Evolutionary conservation across 192 early-diverging fungal genomes (phyloP), one percentile per base, ranked within the genome.

Genomic region (Gamsiella multidivaricata): DNA sequence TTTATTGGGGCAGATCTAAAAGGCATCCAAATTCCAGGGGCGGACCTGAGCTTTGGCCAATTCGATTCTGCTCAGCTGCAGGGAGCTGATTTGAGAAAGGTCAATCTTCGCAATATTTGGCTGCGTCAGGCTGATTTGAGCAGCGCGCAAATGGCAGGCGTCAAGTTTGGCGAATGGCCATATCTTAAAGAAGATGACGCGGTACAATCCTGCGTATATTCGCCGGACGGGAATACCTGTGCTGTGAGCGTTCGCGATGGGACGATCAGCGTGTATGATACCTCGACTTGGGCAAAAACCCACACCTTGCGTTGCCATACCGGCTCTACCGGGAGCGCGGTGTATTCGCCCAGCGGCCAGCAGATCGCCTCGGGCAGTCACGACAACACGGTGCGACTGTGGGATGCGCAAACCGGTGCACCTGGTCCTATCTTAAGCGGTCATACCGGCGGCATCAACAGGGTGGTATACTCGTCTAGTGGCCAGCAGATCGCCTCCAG

Each of bases 111-210:
- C 17, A 46, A 18, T 46, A 18, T 18, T 46, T 46, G 45, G 45
- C 45, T 46, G 45, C 45, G 45, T n/a, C 9, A 18, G n/a, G 45
- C 45, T 46, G n/a, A 46, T n/a, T 46, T 46, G 45, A 46, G n/a
- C 17, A 46, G 17, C 45, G 45, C 45, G n/a, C 10, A n/a, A 18
- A 46, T 46, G 45, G n/a, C 17, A 46, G n/a, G 6, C 5, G 45
- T n/a, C 5, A 9, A 46, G 45, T 46, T 46, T 46, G 45, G 45
- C 45, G 45, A 18, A 18, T 46, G 6, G 45, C 45, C 45, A 46
- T 6, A 12, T 46, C 45, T 46, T 18, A 4, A 18, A 46, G 45
- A 46, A n/a, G 45, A 46, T 6, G 9, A 18, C 45, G 17, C 10
- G 54, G 54, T 34, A 18, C 14, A 17, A 36, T 29, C 31, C 7